Evolutionary conservation across 805 yeast species (phyloP).

Genomic region (Candida palmyrensis): DNA sequence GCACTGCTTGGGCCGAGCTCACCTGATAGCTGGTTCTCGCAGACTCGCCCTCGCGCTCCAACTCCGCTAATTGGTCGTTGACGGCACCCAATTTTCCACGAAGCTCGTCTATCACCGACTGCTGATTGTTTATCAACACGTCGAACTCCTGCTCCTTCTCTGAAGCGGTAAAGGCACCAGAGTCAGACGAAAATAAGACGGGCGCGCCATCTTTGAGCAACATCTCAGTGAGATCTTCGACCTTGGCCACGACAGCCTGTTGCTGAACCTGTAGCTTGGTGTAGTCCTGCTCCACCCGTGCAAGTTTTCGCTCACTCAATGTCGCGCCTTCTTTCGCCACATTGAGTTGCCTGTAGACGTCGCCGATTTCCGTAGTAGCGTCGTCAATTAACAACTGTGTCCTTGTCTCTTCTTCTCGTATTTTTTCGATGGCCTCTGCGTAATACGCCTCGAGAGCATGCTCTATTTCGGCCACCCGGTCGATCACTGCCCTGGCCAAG

Average conservation of each 20-base stretch:
- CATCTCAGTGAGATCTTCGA: constrained; percentile 6
- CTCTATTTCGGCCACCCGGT: constrained; percentile 17
- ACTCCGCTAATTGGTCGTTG: constrained; percentile 17
- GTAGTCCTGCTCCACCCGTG: constrained; percentile 26
- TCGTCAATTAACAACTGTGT: constrained; percentile 29
- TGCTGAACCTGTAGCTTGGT: constrained; percentile 13
- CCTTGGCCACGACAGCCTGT: constrained; percentile 8
- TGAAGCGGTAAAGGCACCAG: too few species aligned
- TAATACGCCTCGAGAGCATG: constrained; percentile 10
- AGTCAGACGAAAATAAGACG: not conserved
- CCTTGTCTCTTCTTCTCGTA: constrained; percentile 21
- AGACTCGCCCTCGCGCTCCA: constrained; percentile 24
- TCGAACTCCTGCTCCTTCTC: constrained; percentile 3
- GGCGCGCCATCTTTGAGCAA: not conserved
- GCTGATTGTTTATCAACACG: constrained; percentile 14
- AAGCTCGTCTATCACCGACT: constrained; percentile 15
- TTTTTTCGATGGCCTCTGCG: constrained; percentile 14
- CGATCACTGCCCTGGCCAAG: constrained; percentile 22
- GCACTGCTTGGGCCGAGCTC: constrained; percentile 29
- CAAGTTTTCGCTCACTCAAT: constrained; percentile 26
- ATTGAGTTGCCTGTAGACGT: constrained; percentile 24
- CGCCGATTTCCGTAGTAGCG: constrained; percentile 29
- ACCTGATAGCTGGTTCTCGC: constrained; percentile 28
- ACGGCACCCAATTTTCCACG: constrained; percentile 21
- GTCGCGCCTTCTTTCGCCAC: constrained; percentile 32